phyloP scores from a whole-genome alignment of 805 yeast genomes.

The Kregervanrija delftensis region DNA sequence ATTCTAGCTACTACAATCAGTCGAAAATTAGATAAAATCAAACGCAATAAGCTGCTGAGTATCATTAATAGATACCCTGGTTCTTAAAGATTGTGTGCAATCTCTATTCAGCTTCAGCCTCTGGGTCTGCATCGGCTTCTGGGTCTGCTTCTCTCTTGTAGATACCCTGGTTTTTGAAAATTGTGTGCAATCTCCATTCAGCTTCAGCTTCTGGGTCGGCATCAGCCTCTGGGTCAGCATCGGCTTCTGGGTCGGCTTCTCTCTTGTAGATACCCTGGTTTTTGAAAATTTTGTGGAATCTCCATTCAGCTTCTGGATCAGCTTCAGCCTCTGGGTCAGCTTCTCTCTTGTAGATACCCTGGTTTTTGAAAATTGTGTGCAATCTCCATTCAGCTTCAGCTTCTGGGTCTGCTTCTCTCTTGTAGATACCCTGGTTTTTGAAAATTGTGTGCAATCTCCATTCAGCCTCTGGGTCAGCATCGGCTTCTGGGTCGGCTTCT shows the following conservation, averaged over 20 bases:
- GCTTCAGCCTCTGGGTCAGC: constrained; percentile 25
- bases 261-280: not conserved
- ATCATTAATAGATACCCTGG: constrained; percentile 5
- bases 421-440: constrained; percentile 1
- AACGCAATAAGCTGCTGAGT: no score
- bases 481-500: constrained; percentile 26
- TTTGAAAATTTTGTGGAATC: not conserved
- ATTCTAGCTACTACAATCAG: not conserved
- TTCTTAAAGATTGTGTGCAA: constrained; percentile 6
- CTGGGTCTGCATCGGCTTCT: constrained; percentile 4
- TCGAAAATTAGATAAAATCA: no score
- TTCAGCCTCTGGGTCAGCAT: no score
- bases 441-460: no score
- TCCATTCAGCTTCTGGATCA: constrained; percentile 1
- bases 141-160: constrained; percentile 4
- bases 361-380: constrained; percentile 1
- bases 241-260: no score
- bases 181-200: constrained; percentile 2
- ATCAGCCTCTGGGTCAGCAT: not conserved
- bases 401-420: constrained; percentile 6
- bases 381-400: constrained; percentile 8
- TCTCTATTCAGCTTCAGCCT: constrained; percentile 1
- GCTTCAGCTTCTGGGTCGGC: not conserved
- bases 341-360: constrained; percentile 12
- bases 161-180: constrained; percentile 5